Evolutionary conservation across 2,329 filamentous ascomycete species (phyloP).

Genomic region (Pseudofabraea citricarpa): DNA sequence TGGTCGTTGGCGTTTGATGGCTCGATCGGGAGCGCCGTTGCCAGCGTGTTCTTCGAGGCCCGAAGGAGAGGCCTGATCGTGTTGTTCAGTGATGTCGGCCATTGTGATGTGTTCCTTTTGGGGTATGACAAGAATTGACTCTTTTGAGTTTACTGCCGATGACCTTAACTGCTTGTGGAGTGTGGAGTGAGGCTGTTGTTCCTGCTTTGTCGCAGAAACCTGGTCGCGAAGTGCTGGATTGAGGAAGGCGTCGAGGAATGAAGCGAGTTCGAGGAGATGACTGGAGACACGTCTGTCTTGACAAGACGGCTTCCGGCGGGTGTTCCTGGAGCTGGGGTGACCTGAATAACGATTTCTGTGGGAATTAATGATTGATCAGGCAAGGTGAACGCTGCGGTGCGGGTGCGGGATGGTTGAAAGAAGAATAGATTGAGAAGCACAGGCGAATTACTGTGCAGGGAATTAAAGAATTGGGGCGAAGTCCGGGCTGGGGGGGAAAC

Average conservation of each 20-base stretch:
- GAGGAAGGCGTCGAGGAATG: conserved; percentile 26
- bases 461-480: too few species aligned
- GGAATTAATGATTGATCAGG: conserved; percentile 29
- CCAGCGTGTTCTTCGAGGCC: conserved; percentile 73
- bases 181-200: conserved; percentile 24
- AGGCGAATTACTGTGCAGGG: conserved; percentile 5
- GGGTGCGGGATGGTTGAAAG: conserved; percentile 26
- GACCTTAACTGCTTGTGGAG: conserved; percentile 31
- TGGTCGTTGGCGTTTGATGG: conserved; percentile 83
- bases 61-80: conserved; percentile 70
- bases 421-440: conserved; percentile 23
- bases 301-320: conserved; percentile 2
- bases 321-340: conserved; percentile 9
- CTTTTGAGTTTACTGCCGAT: conserved; percentile 29
- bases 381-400: conserved; percentile 21
- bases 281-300: conserved; percentile 3
- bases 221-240: conserved; percentile 27
- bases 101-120: conserved; percentile 39
- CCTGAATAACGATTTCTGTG: conserved; percentile 22
- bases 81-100: conserved; percentile 76
- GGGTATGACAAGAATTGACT: conserved; percentile 31
- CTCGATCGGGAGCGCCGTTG: conserved; percentile 66
- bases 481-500: not conserved
- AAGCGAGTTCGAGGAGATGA: conserved; percentile 16
- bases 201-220: conserved; percentile 28